Evolutionary conservation across 2,329 filamentous ascomycete genomes (phyloP), one percentile per base, ranked within the genome.

Genomic region (Chaetomium olivaceum): DNA sequence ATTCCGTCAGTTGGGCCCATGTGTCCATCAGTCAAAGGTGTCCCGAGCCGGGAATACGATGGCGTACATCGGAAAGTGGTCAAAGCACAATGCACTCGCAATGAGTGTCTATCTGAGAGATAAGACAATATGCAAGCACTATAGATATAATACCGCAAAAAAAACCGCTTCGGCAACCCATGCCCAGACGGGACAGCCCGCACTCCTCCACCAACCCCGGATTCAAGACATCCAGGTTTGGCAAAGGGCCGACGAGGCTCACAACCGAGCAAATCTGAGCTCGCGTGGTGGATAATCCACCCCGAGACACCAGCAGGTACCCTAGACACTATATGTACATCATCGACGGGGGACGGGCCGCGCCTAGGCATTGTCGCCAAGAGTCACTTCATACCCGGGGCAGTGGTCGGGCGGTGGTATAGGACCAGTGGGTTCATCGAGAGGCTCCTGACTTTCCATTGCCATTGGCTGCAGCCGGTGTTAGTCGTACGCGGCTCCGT

Each of bases 121-220:
- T 52, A 52, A 52, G 33, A 43, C 14, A 16, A 46, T 25, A 33
- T 43, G 48, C 58, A 51, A 9, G 43, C 31, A 61, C 6, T 61
- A 25, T 61, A 52, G 25, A 31, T 31, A 23, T 23, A 48, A 60
- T 46, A 3, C 21, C 8, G 25, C 51, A 8, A 7, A 12, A 61
- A 25, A 54, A 23, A 12, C 21, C 43, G 7, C 21, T 52, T 29
- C 29, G 29, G 39, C 52, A 36, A 27, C 51, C 33, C 56, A 46
- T 51, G 63, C 66, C 66, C 63, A 68, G 66, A 43, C 66, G 66
- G 63, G 66, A 61, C 60, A 65, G 63, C 60, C 66, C 66, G 66
- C 63, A 29, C 21, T 56, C 51, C 52, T 58, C 60, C 61, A 52
- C 61, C 52, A n/a, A 29, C 33, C 29, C 25, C 33, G 31, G 25